Evolutionary conservation across 2,329 filamentous ascomycete genomes (phyloP).

Genomic region (Coniochaeta prunicola): DNA sequence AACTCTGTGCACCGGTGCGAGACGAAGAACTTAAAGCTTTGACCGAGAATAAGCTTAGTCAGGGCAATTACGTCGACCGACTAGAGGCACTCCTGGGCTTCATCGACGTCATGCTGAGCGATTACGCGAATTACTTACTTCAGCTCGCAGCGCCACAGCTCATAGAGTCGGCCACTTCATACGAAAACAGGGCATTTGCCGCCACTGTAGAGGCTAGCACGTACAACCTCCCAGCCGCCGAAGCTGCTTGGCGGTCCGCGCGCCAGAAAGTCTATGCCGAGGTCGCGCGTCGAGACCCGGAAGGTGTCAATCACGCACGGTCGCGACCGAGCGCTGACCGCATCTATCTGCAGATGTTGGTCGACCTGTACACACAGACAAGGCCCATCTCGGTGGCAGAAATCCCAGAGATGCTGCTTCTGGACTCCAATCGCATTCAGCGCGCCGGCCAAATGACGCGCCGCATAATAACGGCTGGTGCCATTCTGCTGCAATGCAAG

Average conservation of each 20-base stretch:
- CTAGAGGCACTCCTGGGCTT: slow-evolving; percentile 68
- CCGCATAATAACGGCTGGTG: slow-evolving; percentile 64
- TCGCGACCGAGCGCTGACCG: slow-evolving; percentile 60
- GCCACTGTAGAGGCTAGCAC: slow-evolving; percentile 52
- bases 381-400: slow-evolving; percentile 41
- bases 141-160: slow-evolving; percentile 64
- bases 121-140: slow-evolving; percentile 77
- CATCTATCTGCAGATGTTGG: slow-evolving; percentile 69
- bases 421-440: slow-evolving; percentile 59
- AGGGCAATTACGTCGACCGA: slow-evolving; percentile 64
- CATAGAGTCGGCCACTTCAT: slow-evolving; percentile 62
- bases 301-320: slow-evolving; percentile 54
- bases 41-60: slow-evolving; percentile 51
- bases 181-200: slow-evolving; percentile 67
- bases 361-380: slow-evolving; percentile 67
- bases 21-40: slow-evolving; percentile 68
- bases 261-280: slow-evolving; percentile 59
- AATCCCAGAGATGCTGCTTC: slow-evolving; percentile 65
- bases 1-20: slow-evolving; percentile 74
- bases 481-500: slow-evolving; percentile 72
- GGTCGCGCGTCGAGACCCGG: slow-evolving; percentile 60
- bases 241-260: slow-evolving; percentile 59
- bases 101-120: slow-evolving; percentile 70
- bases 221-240: slow-evolving; percentile 51
- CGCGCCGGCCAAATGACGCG: slow-evolving; percentile 49